A percentile compares a stretch with the other conserved stretches of the same genome.
These are phyloP conservation scores for Aspergillus vadensis DNA, from an alignment of 2,329 filamentous ascomycete species.

Conservation along the genomic window DNA sequence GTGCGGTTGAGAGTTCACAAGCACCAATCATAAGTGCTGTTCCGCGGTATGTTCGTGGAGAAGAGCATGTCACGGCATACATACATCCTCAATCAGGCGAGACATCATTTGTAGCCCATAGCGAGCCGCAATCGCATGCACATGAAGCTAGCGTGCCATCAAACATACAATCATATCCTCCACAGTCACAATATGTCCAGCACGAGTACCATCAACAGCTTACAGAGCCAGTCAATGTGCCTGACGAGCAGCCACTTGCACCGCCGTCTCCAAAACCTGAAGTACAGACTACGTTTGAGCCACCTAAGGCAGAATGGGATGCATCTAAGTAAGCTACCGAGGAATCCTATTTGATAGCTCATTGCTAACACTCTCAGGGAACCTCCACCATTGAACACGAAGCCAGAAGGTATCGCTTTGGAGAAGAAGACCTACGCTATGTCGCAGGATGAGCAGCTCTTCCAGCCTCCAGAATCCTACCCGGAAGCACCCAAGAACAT, in stretches of 20 bases:
- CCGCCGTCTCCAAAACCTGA: constrained; percentile 28
- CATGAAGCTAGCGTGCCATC: constrained; percentile 9
- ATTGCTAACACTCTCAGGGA: constrained; percentile 52
- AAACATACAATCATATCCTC: background rate
- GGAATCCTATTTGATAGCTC: constrained; percentile 14
- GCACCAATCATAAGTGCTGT: constrained; percentile 39
- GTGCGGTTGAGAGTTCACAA: constrained; percentile 1
- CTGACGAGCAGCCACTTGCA: constrained; percentile 46
- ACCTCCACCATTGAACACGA: constrained; percentile 64
- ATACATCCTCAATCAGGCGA: constrained; percentile 24
- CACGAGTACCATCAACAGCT: constrained; percentile 35
- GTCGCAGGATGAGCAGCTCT: constrained; percentile 73
- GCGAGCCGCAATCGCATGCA: constrained; percentile 14
- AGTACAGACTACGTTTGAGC: constrained; percentile 53
- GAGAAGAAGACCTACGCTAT: constrained; percentile 78
- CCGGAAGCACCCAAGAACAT: constrained; percentile 83
- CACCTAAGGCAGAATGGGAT: constrained; percentile 64
- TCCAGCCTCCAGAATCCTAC: constrained; percentile 74
- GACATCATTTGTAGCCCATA: constrained; percentile 16
- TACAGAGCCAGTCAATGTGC: constrained; percentile 48
- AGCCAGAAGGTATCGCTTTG: constrained; percentile 83
- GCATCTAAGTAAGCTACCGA: constrained; percentile 55
- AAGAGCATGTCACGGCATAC: constrained; percentile 44
- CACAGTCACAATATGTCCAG: background rate
- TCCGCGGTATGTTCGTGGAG: constrained; percentile 49